These are phyloP conservation scores for Penicillium verrucosum DNA, from an alignment of 2,329 filamentous ascomycete species.

Conservation along the genomic window DNA sequence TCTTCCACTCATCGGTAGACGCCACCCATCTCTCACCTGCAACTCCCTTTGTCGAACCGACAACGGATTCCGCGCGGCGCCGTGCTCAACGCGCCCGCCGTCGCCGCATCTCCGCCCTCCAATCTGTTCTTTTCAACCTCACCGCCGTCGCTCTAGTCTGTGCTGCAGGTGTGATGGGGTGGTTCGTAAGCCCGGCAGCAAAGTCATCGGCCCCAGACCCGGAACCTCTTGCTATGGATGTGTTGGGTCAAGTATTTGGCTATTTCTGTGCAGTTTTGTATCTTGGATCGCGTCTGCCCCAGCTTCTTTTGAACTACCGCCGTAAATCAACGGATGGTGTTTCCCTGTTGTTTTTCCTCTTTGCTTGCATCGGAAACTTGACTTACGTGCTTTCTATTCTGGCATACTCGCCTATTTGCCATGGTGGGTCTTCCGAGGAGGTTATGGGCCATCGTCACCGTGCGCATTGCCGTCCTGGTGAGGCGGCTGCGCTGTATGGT, in stretches of 20 bases:
- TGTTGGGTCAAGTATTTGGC: conserved; percentile 84
- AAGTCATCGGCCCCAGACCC: conserved; percentile 20
- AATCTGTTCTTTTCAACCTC: conserved; percentile 66
- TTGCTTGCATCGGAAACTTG: conserved; percentile 91
- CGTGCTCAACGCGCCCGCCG: conserved; percentile 15
- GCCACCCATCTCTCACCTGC: conserved; percentile 72
- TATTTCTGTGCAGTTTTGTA: conserved; percentile 89
- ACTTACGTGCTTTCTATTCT: conserved; percentile 92
- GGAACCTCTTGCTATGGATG: conserved; percentile 61
- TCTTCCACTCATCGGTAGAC: conserved; percentile 55
- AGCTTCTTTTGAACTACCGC: conserved; percentile 86
- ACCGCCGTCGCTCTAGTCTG: conserved; percentile 77
- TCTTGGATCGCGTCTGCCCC: conserved; percentile 82
- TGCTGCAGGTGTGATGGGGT: conserved; percentile 76
- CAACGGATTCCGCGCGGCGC: conserved; percentile 26
- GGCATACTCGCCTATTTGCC: conserved; percentile 76
- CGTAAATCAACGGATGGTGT: conserved; percentile 92
- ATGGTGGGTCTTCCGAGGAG: conserved; percentile 22
- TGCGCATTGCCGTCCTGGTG: conserved; percentile 59
- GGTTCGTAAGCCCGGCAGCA: conserved; percentile 65
- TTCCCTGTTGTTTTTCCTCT: conserved; percentile 91
- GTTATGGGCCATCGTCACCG: conserved; percentile 7
- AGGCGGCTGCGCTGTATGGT: conserved; percentile 66
- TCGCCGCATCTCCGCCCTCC: conserved; percentile 38
- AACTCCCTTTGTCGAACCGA: conserved; percentile 67